Base-by-base conservation (phyloP, 352 stramenopile species). In the Globisporangium radiosum region DNA sequence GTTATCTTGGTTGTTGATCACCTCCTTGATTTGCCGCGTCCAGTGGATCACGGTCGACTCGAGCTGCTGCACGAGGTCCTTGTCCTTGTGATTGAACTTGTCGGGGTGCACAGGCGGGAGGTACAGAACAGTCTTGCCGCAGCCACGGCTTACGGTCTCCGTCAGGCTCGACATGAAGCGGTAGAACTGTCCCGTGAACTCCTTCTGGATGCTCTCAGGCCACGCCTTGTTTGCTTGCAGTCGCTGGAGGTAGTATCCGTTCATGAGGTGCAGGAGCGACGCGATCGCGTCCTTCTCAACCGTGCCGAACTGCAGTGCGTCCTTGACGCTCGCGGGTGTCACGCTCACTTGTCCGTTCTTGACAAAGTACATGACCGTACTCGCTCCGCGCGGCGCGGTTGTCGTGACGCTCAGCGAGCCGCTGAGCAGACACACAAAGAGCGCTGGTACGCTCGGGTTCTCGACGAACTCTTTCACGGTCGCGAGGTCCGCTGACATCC, bases 21-120 rank as follows among this genome's bases (percentile, higher is more conserved):
- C 91, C 59, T 98, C 93, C 64, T 98, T 98, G 65, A 98, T 98
- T 66, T 98, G 95, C 3, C 94, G 71, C 36, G 95, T 98, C 95
- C 95, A 98, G 68, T 98, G 91, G 63, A 98, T 98, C 7, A 98
- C 92, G 0, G 91, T 97, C 38, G 86, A 97, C 66, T 98, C 94
- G n/a, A 98, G 70, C 54, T 97, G 91, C 71, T 98, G 93, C 45
- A 98, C 83, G 17, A 98, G 69, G 52, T 98, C 95, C 70, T 98
- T 98, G 72, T 97, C 76, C 52, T 90, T 91, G 69, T 90, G 72
- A 61, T 94, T 94, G 56, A 92, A 81, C 56, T 95, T 86, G 64
- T 78, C 69, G 6, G 91, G 68, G 44, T 85, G 78, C 48, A 96
- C 87, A 0, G 87, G 77, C 3, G 92, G 90, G 33, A 98, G 66